Evolutionary conservation across 2,329 filamentous ascomycete genomes (phyloP), one percentile per base, ranked within the genome.

Genomic region (Venturia effusa): DNA sequence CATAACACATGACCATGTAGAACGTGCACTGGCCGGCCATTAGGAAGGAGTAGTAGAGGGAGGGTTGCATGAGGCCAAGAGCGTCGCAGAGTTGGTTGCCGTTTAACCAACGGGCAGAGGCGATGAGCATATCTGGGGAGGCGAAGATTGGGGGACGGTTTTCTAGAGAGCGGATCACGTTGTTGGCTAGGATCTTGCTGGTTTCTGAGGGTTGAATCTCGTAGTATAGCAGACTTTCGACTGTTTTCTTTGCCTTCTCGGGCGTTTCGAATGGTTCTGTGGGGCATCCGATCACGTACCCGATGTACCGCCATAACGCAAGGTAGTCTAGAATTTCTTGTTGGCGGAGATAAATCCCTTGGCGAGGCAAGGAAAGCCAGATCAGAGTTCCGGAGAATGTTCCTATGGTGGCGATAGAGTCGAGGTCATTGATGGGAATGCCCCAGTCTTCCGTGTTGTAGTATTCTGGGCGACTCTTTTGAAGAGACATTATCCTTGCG

Each of bases 231-330:
- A 92, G 75, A 0, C 82, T 83, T 68, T 92, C 88, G 83, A 91
- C 87, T 70, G 85, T 81, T 1, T 77, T 77, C 67, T 81, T 84
- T 1, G 86, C 85, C 40, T 79, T 77, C 6, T 75, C 74, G 0
- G 83, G 79, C 0, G 80, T 83, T 1, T 79, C 78, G 70, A 91
- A 85, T 30, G 80, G 66, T 0, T 75, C 80, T 1, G 83, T 83
- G 0, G 88, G 89, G 7, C 84, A 84, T 15, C 89, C 89, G 69
- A 91, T 81, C 37, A 92, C 78, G 69, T 90, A 81, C 0, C 83
- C 88, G 15, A 92, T 83, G 67, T 89, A 88, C 2, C 89, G 82
- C 88, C 89, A 93, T 0, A 93, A 76, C 0, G 88, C 88, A 55
- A 90, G 78, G 71, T 90, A 92, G 69, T 92, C 88, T 1, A 71